Evolutionary conservation across 2,329 filamentous ascomycete species (phyloP).

Genomic region (Colletotrichum paranaense): DNA sequence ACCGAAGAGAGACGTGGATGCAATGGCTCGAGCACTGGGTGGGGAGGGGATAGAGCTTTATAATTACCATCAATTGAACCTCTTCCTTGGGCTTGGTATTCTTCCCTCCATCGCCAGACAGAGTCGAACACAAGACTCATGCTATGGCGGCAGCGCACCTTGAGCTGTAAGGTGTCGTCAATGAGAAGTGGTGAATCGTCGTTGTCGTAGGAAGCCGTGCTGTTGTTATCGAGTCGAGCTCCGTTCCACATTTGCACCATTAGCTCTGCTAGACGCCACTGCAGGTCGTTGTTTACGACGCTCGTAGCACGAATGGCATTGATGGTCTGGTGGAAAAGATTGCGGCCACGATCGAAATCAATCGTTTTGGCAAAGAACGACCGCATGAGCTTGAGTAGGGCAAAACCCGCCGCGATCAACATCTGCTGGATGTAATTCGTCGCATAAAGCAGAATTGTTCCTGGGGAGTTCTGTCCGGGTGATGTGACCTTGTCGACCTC

Average conservation of each 20-base stretch:
- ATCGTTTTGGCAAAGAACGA: slow-evolving; percentile 81
- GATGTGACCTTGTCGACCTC: slow-evolving; percentile 62
- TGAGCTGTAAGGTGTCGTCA: slow-evolving; percentile 80
- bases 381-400: slow-evolving; percentile 81
- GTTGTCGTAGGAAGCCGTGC: slow-evolving; percentile 56
- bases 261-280: slow-evolving; percentile 84
- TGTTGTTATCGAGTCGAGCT: slow-evolving; percentile 62
- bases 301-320: slow-evolving; percentile 77
- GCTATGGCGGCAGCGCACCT: slow-evolving; percentile 85
- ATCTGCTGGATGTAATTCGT: slow-evolving; percentile 87
- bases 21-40: slow-evolving; percentile 30
- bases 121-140: slow-evolving; percentile 89
- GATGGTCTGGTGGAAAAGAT: slow-evolving; percentile 78
- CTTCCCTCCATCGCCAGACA: slow-evolving; percentile 87
- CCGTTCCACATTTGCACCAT: slow-evolving; percentile 90
- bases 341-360: slow-evolving; percentile 74
- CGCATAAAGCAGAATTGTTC: slow-evolving; percentile 72
- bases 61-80: slow-evolving; percentile 77
- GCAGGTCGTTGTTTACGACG: slow-evolving; percentile 81
- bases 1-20: slow-evolving; percentile 38
- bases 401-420: slow-evolving; percentile 84
- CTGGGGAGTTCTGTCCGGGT: slow-evolving; percentile 56
- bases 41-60: slow-evolving; percentile 25
- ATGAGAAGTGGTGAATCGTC: slow-evolving; percentile 63
- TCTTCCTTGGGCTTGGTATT: slow-evolving; percentile 78